These are phyloP conservation scores for Trichocladium uniseriatum DNA, from an alignment of 495 filamentous ascomycete genomes.

Conservation along the genomic window DNA sequence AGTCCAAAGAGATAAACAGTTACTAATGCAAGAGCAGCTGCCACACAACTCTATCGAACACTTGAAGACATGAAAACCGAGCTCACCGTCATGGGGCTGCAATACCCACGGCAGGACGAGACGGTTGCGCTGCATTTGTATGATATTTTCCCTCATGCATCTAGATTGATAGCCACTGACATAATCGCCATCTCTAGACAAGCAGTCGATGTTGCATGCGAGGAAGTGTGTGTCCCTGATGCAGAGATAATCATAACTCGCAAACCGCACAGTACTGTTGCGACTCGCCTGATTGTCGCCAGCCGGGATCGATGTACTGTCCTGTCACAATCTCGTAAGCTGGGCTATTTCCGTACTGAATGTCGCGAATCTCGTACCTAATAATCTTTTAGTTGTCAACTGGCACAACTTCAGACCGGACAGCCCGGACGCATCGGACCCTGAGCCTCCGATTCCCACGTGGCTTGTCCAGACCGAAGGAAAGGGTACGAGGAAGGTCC, in stretches of 20 bases:
- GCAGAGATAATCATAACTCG: conserved; percentile 15
- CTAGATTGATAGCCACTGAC: neutral
- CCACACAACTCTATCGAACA: conserved; percentile 7
- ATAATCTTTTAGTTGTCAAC: too few species aligned
- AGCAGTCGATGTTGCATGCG: conserved; percentile 14
- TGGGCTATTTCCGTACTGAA: too few species aligned
- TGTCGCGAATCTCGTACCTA: too few species aligned
- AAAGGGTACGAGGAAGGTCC: too few species aligned
- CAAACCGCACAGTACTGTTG: neutral
- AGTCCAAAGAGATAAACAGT: too few species aligned
- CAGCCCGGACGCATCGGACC: too few species aligned
- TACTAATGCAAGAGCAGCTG: neutral
- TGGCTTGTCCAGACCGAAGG: too few species aligned
- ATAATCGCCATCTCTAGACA: conserved; percentile 3
- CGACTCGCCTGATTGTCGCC: conserved; percentile 11
- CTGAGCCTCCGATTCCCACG: too few species aligned
- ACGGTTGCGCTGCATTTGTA: conserved; percentile 16
- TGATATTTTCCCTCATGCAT: neutral
- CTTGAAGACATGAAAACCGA: conserved; percentile 19
- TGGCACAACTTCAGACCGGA: too few species aligned
- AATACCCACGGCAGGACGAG: conserved; percentile 13
- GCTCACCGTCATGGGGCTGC: conserved; percentile 14
- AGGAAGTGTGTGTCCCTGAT: conserved; percentile 14
- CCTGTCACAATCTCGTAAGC: conserved; percentile 15
- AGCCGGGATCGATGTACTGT: conserved; percentile 19